Base-by-base conservation (phyloP, 1,284 basidiomycete species). In the Cryptococcus sp. region DNA sequence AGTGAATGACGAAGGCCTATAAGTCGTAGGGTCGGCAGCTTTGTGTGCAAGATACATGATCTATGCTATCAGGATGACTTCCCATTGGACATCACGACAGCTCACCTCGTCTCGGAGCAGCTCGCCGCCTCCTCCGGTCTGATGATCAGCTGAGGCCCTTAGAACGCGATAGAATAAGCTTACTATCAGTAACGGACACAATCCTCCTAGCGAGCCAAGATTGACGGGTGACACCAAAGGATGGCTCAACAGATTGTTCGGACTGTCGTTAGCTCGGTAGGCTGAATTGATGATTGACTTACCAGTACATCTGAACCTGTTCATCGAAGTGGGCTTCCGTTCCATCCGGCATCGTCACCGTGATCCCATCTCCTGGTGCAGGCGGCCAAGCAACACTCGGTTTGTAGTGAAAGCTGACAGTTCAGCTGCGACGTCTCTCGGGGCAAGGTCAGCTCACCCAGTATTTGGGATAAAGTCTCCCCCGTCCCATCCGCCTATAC, bases 271-370 rank as follows among this genome's bases (percentile, higher is more conserved):
- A n/a, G 7, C 13, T 32, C 34, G 16, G 16, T 24, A 24, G 21
- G 18, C 23, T 40, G 11, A 28, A 19, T 7, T 10, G 24, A 9
- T 13, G 32, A 16, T 3, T 16, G n/a, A 56, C 68, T 36, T 37
- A 71, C 70, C 70, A 77, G 56, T 79, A 79, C 50, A 78, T 73
- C 64, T 80, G 79, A 18, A 80, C 72, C 54, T 80, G 79, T 32
- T 77, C 73, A 36, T 74, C 66, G 40, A 71, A 60, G 4, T 58
- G 43, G 45, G 55, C 54, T n/a, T 62, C 52, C 18, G 54, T 46
- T 21, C 69, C 70, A 41, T 71, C 61, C 13, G 61, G 50, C 46
- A 68, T 56, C 4, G 60, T 57, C 18, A 75, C 59, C 10, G 52
- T 55, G 25, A 76, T 61, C 1, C 67, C 67, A 46, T 70, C 65